Evolutionary conservation across 352 stramenopile genomes (phyloP).

Genomic region (Globisporangium splendens): DNA sequence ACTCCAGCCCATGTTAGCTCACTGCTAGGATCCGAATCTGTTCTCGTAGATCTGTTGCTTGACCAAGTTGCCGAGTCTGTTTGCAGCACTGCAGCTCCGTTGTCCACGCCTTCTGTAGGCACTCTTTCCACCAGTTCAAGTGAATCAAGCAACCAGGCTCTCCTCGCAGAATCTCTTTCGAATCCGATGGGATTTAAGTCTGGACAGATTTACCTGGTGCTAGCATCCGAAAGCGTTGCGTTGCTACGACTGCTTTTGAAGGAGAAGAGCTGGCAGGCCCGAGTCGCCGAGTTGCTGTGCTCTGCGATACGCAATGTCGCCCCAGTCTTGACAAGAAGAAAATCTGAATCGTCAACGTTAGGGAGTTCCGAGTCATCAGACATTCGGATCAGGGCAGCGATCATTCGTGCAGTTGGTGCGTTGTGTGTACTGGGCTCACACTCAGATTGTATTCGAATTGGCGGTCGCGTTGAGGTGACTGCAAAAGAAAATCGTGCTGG

Average conservation of each 20-base stretch:
- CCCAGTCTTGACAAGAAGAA: slow-evolving; percentile 49
- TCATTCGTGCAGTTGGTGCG: slow-evolving; percentile 76
- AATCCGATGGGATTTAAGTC: slow-evolving; percentile 80
- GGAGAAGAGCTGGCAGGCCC: slow-evolving; percentile 56
- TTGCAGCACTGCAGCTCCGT: slow-evolving; percentile 67
- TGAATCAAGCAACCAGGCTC: slow-evolving; percentile 21
- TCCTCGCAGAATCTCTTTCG: slow-evolving; percentile 69
- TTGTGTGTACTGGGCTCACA: slow-evolving; percentile 82
- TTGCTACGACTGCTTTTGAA: slow-evolving; percentile 67
- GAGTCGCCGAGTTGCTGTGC: slow-evolving; percentile 65
- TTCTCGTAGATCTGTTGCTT: slow-evolving; percentile 79
- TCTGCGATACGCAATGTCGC: slow-evolving; percentile 71
- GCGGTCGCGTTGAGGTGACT: slow-evolving; percentile 68
- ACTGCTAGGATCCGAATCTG: slow-evolving; percentile 75
- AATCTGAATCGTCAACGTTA: slow-evolving; percentile 14
- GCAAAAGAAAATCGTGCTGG: slow-evolving; percentile 32
- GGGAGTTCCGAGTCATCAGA: slow-evolving; percentile 32
- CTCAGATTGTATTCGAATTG: slow-evolving; percentile 80
- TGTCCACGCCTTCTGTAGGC: slow-evolving; percentile 52
- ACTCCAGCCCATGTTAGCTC: slow-evolving; percentile 59
- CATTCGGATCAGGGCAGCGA: slow-evolving; percentile 63
- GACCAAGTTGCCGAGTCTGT: slow-evolving; percentile 87
- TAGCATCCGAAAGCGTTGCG: slow-evolving; percentile 81
- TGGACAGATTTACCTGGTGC: slow-evolving; percentile 71
- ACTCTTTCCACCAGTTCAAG: slow-evolving; percentile 25